phyloP scores from a whole-genome alignment of 2,329 filamentous ascomycete species.

The Microsporum canis region DNA sequence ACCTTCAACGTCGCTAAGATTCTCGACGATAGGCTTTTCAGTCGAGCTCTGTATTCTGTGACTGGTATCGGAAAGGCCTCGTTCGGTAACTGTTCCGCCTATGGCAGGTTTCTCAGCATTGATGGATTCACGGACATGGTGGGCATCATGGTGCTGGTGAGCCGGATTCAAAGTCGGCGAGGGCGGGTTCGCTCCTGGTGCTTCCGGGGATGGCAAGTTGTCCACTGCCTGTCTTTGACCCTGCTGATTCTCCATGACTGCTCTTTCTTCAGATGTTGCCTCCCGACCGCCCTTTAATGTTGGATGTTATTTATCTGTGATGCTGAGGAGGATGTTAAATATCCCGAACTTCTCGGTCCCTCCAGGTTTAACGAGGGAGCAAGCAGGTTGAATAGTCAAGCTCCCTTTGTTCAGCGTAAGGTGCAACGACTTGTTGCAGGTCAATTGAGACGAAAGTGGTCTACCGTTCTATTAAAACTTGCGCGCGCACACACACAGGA shows the following conservation, averaged over 20 bases:
- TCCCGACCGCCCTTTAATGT: not conserved
- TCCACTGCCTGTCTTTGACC: not conserved
- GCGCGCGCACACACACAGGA: not conserved
- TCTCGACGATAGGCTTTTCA: not conserved
- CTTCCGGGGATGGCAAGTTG: not conserved
- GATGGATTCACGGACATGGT: not conserved
- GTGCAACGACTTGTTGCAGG: not conserved
- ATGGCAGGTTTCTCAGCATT: not conserved
- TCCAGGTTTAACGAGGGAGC: not conserved
- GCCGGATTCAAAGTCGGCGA: constrained; percentile 6
- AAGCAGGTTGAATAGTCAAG: not conserved
- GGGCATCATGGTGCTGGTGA: constrained; percentile 10
- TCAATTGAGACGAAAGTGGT: not conserved
- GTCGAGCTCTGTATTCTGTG: not conserved
- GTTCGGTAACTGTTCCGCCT: not conserved
- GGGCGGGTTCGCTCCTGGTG: not conserved
- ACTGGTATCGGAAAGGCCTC: not conserved
- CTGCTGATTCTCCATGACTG: not conserved
- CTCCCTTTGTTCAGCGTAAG: not conserved
- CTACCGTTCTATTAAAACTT: not conserved
- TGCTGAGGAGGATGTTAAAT: not conserved
- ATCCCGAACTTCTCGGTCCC: not conserved
- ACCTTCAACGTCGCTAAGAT: not conserved
- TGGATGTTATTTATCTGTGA: not conserved
- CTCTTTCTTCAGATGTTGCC: not conserved